Base-by-base conservation (phyloP, 768 basidiomycete genomes). In the Steccherinum ochraceum region DNA sequence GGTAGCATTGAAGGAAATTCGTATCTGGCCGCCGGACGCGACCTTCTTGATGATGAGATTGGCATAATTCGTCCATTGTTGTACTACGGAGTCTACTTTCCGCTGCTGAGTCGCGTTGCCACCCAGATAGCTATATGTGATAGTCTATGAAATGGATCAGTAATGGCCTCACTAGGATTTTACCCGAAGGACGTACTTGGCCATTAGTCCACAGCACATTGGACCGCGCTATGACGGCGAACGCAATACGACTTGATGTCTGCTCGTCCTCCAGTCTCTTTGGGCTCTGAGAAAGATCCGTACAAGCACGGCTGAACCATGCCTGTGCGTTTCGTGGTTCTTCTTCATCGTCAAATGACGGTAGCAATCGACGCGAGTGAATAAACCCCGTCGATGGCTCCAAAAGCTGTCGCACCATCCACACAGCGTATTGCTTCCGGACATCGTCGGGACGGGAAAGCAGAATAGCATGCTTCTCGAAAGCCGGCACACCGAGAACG, bases 1-100 rank as follows among this genome's bases (percentile, higher is more conserved):
- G 27, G 25, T 26, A 3, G 44, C 20, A 20, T 51, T 19, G 46
- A 52, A 52, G 12, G 46, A 5, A 12, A 52, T 30, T 3, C 51
- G 51, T 18, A 52, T 41, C 10, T 40, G 7, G 19, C 10, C 41
- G 18, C 19, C 18, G 10, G 7, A 10, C 10, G 7, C 21, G 11
- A 43, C 41, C 10, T 19, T 7, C 7, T 7, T 10, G 41, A 43
- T 18, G 10, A 10, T 43, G n/a, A 43, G 5, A 18, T 43, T 43
- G 16, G 21, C 21, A 43, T 43, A 43, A 5, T 23, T 18, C 21
- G 16, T 23, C 41, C 41, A 43, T 43, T 43, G 10, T 18, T 43
- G 16, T 5, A 43, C 21, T 11, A 23, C 21, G 5, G 7, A 5
- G 21, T 18, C 21, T 11, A 43, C 41, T 43, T 43, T 43, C 10